Percentiles rank a stretch among this genome's conserved stretches.
Conservation (phyloP, 2,329 filamentous ascomycete species). For the Hymenoscyphus infarciens region DNA sequence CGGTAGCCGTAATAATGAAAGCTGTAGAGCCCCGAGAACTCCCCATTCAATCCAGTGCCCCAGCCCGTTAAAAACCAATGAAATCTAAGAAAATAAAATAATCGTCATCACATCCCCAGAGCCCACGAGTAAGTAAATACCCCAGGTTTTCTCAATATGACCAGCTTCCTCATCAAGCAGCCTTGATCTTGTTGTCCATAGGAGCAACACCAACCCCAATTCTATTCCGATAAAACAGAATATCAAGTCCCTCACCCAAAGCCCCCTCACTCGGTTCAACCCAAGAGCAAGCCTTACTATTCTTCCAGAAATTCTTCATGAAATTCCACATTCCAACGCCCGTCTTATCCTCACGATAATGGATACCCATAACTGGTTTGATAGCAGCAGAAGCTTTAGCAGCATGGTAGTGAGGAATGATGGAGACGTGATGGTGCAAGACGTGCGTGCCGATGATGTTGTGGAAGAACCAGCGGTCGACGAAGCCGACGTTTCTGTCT, state of each 20-base stretch:
- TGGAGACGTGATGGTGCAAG: slow-evolving; percentile 94
- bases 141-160: too few relatives aligned
- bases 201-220: slow-evolving; percentile 68
- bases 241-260: slow-evolving; percentile 73
- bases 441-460: slow-evolving; percentile 98
- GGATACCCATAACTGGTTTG: slow-evolving; percentile 88
- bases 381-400: slow-evolving; percentile 93
- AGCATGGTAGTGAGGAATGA: slow-evolving; percentile 94
- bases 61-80: too few relatives aligned
- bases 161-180: too few relatives aligned
- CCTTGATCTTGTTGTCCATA: slow-evolving; percentile 13
- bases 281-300: slow-evolving; percentile 88
- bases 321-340: slow-evolving; percentile 74
- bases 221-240: slow-evolving; percentile 96
- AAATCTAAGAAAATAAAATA: too few relatives aligned
- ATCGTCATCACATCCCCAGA: too few relatives aligned
- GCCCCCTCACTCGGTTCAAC: slow-evolving; percentile 87
- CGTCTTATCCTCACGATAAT: slow-evolving; percentile 82
- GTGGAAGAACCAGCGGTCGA: slow-evolving; percentile 86
- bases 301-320: slow-evolving; percentile 76
- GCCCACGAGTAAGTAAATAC: too few relatives aligned
- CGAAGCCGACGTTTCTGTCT: slow-evolving; percentile 94
- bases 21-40: too few relatives aligned
- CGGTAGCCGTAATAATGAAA: too few relatives aligned
- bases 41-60: too few relatives aligned